phyloP scores from a whole-genome alignment of 225 moss, liverwort and hornwort species.

The Thuidium tamariscinum region DNA sequence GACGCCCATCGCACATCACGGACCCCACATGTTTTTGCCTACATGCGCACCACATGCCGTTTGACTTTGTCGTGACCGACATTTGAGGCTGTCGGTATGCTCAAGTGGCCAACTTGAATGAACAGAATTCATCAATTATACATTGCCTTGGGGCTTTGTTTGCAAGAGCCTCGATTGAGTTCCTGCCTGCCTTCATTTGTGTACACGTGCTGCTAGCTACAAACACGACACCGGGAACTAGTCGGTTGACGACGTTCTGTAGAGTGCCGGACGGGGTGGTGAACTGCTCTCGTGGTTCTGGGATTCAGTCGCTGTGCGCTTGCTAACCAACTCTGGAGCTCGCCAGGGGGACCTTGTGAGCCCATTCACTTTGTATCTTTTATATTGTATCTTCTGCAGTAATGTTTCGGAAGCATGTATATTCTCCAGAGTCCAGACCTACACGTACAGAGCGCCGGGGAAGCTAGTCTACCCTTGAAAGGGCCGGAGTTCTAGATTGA shows the following conservation, averaged over 20 bases:
- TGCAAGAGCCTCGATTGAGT: not conserved
- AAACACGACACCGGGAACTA: not conserved
- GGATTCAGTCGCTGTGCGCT: not conserved
- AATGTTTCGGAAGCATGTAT: no score
- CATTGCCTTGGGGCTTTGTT: no score
- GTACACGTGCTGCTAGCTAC: not conserved
- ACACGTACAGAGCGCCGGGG: not conserved
- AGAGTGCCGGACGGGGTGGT: not conserved
- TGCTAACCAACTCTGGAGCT: not conserved
- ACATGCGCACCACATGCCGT: not conserved
- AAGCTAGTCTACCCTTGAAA: no score
- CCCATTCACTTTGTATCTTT: not conserved
- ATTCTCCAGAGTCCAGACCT: no score
- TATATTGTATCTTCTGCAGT: no score
- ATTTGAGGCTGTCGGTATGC: no score
- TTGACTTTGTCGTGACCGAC: not conserved
- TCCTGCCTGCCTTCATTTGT: not conserved
- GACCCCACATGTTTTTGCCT: no score
- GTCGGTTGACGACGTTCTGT: no score
- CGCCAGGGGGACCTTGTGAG: not conserved
- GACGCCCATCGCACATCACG: no score
- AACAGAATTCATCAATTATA: not conserved
- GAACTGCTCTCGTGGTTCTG: not conserved
- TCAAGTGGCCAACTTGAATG: not conserved
- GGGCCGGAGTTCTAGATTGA: not conserved